A percentile compares a stretch with the other conserved stretches of the same genome.
Evolutionary conservation across 2,329 filamentous ascomycete genomes (phyloP).

Genomic region (Aureobasidium namibiae): DNA sequence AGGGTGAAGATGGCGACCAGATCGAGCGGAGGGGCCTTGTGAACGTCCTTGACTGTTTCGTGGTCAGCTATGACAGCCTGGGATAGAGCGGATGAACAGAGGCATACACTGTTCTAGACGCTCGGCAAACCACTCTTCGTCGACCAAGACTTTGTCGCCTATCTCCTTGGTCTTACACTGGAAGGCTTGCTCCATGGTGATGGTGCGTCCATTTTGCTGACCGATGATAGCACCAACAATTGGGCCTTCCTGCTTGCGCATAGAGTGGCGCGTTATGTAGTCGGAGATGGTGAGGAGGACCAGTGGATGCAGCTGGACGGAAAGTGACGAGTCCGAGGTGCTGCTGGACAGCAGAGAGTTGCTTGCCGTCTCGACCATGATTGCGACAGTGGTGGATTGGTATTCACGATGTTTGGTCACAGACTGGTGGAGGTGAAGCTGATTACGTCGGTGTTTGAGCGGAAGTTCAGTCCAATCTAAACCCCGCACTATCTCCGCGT

Average conservation of each 20-base stretch:
- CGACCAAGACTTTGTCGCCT: constrained; percentile 50
- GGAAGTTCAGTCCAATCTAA: background rate
- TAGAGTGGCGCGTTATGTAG: constrained; percentile 83
- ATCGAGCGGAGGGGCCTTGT: constrained; percentile 69
- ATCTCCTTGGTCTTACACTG: constrained; percentile 56
- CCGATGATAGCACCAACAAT: constrained; percentile 84
- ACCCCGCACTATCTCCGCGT: background rate
- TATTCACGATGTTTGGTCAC: background rate
- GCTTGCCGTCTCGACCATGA: constrained; percentile 9
- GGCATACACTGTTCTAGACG: constrained; percentile 75
- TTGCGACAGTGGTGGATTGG: background rate
- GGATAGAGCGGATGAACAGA: background rate
- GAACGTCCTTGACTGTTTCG: constrained; percentile 71
- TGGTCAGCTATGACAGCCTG: background rate
- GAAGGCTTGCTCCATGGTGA: constrained; percentile 89
- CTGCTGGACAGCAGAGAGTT: constrained; percentile 38
- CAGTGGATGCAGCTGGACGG: constrained; percentile 81
- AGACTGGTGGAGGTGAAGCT: background rate
- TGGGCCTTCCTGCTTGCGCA: constrained; percentile 66
- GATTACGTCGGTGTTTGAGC: constrained; percentile 4
- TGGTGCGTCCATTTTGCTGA: constrained; percentile 80
- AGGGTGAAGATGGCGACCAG: constrained; percentile 56
- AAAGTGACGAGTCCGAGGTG: constrained; percentile 62
- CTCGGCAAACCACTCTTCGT: constrained; percentile 63
- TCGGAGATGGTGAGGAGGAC: constrained; percentile 95